phyloP scores from a whole-genome alignment of 148 eudicot species.

The Polygonum maritimum region DNA sequence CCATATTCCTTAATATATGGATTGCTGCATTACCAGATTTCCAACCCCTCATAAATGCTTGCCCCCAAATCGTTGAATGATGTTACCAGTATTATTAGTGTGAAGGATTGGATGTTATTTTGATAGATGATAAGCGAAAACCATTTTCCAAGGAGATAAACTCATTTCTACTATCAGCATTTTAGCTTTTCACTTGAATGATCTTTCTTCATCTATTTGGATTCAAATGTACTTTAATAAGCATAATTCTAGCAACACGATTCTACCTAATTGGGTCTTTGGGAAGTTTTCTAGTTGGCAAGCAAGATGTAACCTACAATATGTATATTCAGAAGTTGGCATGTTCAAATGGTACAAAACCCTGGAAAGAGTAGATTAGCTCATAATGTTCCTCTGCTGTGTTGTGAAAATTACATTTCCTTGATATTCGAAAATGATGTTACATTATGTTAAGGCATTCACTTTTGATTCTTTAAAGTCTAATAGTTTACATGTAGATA shows the following conservation, averaged over 20 bases:
- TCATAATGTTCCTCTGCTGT: neutral
- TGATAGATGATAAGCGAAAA: neutral
- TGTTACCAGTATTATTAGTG: neutral
- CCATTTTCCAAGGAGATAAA: neutral
- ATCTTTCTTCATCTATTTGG: neutral
- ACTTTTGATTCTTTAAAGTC: too few species aligned
- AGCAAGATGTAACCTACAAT: neutral
- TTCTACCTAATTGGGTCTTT: neutral
- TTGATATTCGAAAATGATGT: neutral
- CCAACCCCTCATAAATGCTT: neutral
- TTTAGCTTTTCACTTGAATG: neutral
- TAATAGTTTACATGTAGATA: neutral
- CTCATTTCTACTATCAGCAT: neutral
- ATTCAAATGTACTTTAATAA: neutral
- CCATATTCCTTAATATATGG: neutral
- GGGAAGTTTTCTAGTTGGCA: neutral
- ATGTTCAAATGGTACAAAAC: neutral
- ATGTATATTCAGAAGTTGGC: neutral
- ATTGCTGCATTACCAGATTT: neutral
- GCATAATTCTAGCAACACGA: neutral
- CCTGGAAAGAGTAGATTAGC: neutral
- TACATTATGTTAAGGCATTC: neutral
- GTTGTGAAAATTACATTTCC: neutral
- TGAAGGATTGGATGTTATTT: neutral
- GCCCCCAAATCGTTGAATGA: neutral